A percentile compares a stretch with the other conserved stretches of the same genome.
Conservation (phyloP, 164 flowering plant genomes). For the Akebia trifoliata region DNA sequence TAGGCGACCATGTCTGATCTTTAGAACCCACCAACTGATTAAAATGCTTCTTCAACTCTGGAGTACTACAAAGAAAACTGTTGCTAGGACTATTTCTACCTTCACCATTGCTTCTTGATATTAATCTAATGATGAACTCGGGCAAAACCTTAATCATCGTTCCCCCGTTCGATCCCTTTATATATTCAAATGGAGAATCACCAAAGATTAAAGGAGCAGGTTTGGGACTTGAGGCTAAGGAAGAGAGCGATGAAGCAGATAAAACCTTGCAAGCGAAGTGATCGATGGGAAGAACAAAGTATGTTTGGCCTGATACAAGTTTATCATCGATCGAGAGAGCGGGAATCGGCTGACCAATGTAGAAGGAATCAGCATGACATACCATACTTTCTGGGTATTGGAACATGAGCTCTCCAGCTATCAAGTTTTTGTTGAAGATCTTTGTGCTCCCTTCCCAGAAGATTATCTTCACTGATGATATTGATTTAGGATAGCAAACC, state of each 20-base stretch:
- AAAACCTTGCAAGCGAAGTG: conserved; percentile 38
- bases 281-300: conserved; percentile 78
- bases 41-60: conserved; percentile 83
- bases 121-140: conserved; percentile 49
- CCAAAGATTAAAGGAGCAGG: conserved; percentile 29
- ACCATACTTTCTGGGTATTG: conserved; percentile 69
- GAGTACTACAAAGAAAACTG: conserved; percentile 70
- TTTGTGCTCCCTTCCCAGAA: conserved; percentile 57
- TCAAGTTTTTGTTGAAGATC: conserved; percentile 30
- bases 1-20: conserved; percentile 81
- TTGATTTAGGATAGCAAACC: conserved; percentile 11
- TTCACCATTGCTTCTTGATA: conserved; percentile 16
- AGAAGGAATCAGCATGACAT: conserved; percentile 81
- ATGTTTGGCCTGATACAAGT: conserved; percentile 49
- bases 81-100: background rate
- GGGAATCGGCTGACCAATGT: conserved; percentile 71
- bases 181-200: conserved; percentile 52
- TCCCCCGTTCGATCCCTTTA: conserved; percentile 52
- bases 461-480: conserved; percentile 40
- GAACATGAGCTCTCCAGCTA: conserved; percentile 88
- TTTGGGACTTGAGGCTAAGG: conserved; percentile 32
- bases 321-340: conserved; percentile 48
- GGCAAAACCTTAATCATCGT: conserved; percentile 66
- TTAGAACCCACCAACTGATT: conserved; percentile 61
- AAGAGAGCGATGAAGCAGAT: conserved; percentile 41